These are phyloP conservation scores for Picochlorum sp. DNA, from an alignment of 139 green algal species.

Conservation along the genomic window DNA sequence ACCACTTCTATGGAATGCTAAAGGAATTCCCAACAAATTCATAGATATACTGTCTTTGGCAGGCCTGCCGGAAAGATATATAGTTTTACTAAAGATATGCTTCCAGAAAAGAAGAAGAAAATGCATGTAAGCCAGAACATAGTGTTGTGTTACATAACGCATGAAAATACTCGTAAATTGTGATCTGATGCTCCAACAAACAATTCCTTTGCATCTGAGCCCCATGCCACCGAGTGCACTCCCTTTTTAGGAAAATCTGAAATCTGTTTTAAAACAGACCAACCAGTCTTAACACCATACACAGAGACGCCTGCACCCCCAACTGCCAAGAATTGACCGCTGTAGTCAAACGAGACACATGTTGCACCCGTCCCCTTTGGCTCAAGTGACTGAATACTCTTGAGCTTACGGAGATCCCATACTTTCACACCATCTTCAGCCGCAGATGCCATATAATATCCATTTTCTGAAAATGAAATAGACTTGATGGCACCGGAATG, in stretches of 20 bases:
- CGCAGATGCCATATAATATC: conserved; percentile 84
- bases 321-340: conserved; percentile 74
- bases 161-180: conserved; percentile 56
- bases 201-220: conserved; percentile 48
- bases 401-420: conserved; percentile 97
- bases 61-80: too few relatives aligned
- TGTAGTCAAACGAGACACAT: conserved; percentile 62
- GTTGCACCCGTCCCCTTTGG: conserved; percentile 43
- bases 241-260: conserved; percentile 66
- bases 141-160: too few relatives aligned
- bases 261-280: conserved; percentile 47
- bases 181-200: conserved; percentile 73
- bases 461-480: conserved; percentile 86
- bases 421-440: conserved; percentile 80
- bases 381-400: conserved; percentile 57
- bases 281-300: conserved; percentile 72
- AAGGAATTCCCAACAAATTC: background rate
- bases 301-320: conserved; percentile 63
- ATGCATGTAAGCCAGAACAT: too few relatives aligned
- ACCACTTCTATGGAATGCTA: background rate
- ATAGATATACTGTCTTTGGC: background rate
- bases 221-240: conserved; percentile 51
- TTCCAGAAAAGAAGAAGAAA: too few relatives aligned
- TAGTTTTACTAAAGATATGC: too few relatives aligned
- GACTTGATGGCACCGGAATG: conserved; percentile 51